These are phyloP conservation scores for Dryas drummondii DNA, from an alignment of 306 rosid species.

Conservation along the genomic window DNA sequence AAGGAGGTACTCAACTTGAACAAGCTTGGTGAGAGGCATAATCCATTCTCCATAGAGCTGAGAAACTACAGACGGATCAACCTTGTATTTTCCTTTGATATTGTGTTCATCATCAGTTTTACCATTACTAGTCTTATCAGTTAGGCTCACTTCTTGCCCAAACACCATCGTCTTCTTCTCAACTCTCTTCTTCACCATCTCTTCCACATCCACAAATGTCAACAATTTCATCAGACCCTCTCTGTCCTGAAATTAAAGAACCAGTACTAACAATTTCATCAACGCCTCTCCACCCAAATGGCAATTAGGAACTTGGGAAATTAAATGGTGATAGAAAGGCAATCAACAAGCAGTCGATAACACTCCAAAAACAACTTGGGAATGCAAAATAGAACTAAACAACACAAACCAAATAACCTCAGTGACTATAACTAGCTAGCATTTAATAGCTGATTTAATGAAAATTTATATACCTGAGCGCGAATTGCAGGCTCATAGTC, in stretches of 20 bases:
- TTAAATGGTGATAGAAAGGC: too few relatives aligned
- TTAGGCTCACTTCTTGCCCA: conserved; percentile 59
- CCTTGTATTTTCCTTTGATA: conserved; percentile 31
- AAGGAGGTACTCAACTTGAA: conserved; percentile 84
- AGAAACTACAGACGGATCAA: conserved; percentile 61
- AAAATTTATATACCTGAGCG: conserved; percentile 47
- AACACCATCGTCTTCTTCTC: conserved; percentile 71
- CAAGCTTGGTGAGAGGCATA: conserved; percentile 82
- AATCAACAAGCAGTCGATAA: too few relatives aligned
- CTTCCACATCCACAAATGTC: conserved; percentile 70
- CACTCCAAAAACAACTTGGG: too few relatives aligned
- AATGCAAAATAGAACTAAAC: not conserved
- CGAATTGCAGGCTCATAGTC: conserved; percentile 78
- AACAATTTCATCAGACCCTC: conserved; percentile 76
- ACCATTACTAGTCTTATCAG: not conserved
- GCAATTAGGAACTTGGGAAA: too few relatives aligned
- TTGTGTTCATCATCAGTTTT: not conserved
- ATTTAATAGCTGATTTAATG: too few relatives aligned
- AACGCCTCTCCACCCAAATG: too few relatives aligned
- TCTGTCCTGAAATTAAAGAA: conserved; percentile 47
- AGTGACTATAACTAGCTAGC: not conserved
- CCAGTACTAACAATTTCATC: too few relatives aligned
- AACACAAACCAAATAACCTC: not conserved
- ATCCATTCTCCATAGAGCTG: conserved; percentile 67
- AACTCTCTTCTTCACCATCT: conserved; percentile 76